Evolutionary conservation across 2,329 filamentous ascomycete species (phyloP).

Genomic region (Phaeoacremonium minimum): DNA sequence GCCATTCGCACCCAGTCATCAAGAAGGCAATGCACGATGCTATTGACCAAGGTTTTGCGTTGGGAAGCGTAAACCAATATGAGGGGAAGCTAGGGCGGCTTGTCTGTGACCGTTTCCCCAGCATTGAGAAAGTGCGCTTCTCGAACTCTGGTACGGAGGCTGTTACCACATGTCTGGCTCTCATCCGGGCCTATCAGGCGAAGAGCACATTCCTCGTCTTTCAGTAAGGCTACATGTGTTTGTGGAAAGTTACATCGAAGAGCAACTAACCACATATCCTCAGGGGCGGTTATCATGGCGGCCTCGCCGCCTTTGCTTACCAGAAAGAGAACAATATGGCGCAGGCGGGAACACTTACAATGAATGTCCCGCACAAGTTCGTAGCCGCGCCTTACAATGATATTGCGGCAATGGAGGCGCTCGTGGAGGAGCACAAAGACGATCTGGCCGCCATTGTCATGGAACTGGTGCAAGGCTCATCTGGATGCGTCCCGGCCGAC

Average conservation of each 20-base stretch:
- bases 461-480: conserved; percentile 61
- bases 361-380: conserved; percentile 38
- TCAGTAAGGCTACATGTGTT: background rate
- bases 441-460: conserved; percentile 59
- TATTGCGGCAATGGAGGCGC: conserved; percentile 34
- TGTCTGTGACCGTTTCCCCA: conserved; percentile 27
- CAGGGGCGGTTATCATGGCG: conserved; percentile 47
- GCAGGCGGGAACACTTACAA: conserved; percentile 39
- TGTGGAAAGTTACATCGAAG: too few relatives aligned
- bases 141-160: conserved; percentile 64
- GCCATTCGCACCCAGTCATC: conserved; percentile 53
- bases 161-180: conserved; percentile 51
- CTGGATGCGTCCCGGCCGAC: conserved; percentile 48
- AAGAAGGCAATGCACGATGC: conserved; percentile 22
- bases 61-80: background rate
- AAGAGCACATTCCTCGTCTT: conserved; percentile 45
- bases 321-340: conserved; percentile 18
- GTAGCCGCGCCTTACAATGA: conserved; percentile 61
- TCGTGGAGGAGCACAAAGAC: conserved; percentile 30
- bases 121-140: conserved; percentile 55
- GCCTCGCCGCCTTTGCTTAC: conserved; percentile 25
- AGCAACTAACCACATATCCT: too few relatives aligned
- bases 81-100: background rate
- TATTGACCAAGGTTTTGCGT: background rate
- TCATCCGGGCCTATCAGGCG: conserved; percentile 37